Conservation (phyloP, 2,329 filamentous ascomycete genomes). For the Cladophialophora psammophila region DNA sequence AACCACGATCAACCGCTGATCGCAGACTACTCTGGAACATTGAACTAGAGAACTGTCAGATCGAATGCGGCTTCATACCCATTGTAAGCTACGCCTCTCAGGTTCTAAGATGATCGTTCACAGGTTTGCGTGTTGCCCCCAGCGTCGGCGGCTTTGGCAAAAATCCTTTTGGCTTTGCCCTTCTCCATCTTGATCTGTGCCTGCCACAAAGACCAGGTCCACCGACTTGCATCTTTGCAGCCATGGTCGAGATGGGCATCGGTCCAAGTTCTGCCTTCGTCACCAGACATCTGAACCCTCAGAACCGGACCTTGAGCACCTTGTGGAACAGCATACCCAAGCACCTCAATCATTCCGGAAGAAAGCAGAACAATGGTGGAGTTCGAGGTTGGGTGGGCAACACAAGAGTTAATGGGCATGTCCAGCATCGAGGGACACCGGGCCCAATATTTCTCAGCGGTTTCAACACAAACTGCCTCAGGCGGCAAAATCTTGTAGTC, state of each 20-base stretch:
- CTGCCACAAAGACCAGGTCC: conserved; percentile 66
- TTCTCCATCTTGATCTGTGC: conserved; percentile 52
- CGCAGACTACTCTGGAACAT: conserved; percentile 10
- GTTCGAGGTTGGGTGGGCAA: conserved; percentile 56
- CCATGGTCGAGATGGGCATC: conserved; percentile 52
- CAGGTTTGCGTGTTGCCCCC: conserved; percentile 60
- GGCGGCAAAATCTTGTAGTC: conserved; percentile 68
- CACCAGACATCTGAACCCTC: conserved; percentile 61
- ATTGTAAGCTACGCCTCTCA: conserved; percentile 67
- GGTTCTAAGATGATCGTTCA: conserved; percentile 61
- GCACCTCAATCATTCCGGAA: conserved; percentile 55
- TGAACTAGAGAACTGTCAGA: conserved; percentile 52
- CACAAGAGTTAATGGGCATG: conserved; percentile 64
- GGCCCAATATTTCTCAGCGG: conserved; percentile 62
- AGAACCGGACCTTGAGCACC: conserved; percentile 61
- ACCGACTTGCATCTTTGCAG: conserved; percentile 49
- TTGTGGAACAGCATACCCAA: conserved; percentile 64
- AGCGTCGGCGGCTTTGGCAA: conserved; percentile 63
- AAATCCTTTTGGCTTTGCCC: conserved; percentile 54
- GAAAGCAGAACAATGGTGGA: conserved; percentile 53
- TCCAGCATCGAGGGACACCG: conserved; percentile 60
- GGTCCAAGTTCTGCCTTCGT: conserved; percentile 60
- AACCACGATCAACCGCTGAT: conserved; percentile 22
- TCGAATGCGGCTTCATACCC: conserved; percentile 63
- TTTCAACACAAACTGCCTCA: conserved; percentile 56